These are phyloP conservation scores for Alternaria brassicicola DNA, from an alignment of 2,329 filamentous ascomycete genomes.

Conservation along the genomic window DNA sequence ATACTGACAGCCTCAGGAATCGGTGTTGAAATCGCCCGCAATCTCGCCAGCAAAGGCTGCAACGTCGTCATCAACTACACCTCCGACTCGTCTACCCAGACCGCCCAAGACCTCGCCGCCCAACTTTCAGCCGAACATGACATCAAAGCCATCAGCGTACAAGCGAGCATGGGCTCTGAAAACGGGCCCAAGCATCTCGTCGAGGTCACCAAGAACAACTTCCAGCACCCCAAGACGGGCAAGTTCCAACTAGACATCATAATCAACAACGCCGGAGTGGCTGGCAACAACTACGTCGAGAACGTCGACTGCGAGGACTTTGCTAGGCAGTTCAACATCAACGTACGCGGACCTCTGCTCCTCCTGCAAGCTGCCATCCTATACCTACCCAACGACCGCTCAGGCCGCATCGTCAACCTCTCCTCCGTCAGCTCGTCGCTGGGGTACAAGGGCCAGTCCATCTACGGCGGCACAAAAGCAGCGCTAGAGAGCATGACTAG, in stretches of 20 bases:
- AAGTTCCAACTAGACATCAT: constrained; percentile 79
- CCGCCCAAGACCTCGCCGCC: constrained; percentile 60
- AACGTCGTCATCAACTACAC: constrained; percentile 75
- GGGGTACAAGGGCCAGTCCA: constrained; percentile 64
- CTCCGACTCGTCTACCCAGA: constrained; percentile 63
- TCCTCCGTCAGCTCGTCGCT: constrained; percentile 63
- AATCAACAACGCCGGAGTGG: constrained; percentile 82
- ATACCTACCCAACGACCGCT: constrained; percentile 72
- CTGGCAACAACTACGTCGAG: constrained; percentile 67
- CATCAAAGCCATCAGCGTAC: constrained; percentile 66
- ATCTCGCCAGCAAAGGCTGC: constrained; percentile 74
- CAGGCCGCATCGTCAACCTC: constrained; percentile 67
- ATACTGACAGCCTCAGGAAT: constrained; percentile 63
- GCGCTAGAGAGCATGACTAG: constrained; percentile 73
- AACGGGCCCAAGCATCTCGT: constrained; percentile 67
- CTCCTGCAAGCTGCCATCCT: constrained; percentile 75
- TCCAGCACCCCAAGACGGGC: constrained; percentile 59
- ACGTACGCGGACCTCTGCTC: constrained; percentile 80
- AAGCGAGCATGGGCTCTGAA: constrained; percentile 72
- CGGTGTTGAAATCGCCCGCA: constrained; percentile 69
- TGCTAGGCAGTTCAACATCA: constrained; percentile 74
- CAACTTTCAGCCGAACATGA: constrained; percentile 63
- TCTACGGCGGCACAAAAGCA: constrained; percentile 71
- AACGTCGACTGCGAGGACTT: constrained; percentile 71
- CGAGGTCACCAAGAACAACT: constrained; percentile 63